phyloP scores from a whole-genome alignment of 148 eudicot species.

The Agrostemma githago region DNA sequence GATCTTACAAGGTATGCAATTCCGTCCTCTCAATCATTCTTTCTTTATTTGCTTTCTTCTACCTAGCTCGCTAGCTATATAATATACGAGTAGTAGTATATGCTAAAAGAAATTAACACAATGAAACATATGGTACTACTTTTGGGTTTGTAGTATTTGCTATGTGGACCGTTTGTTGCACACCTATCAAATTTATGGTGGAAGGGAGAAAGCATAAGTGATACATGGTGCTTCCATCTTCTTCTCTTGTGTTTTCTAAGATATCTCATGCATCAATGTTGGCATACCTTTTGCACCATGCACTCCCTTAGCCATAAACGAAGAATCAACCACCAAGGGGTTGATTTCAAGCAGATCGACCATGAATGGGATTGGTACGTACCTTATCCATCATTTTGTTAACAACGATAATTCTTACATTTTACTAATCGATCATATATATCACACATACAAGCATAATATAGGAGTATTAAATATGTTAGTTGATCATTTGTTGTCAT shows the following conservation, averaged over 20 bases:
- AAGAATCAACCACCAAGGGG: slow-evolving; percentile 45
- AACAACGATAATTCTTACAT: too few species aligned
- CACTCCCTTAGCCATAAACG: slow-evolving; percentile 55
- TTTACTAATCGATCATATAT: too few species aligned
- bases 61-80: neutral
- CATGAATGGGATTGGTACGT: slow-evolving; percentile 82
- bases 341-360: slow-evolving; percentile 77
- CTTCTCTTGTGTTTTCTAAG: slow-evolving; percentile 49
- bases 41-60: neutral
- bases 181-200: slow-evolving; percentile 42
- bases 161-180: slow-evolving; percentile 62
- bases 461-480: too few species aligned
- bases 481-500: too few species aligned
- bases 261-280: slow-evolving; percentile 38
- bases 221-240: slow-evolving; percentile 59
- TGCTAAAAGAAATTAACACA: too few species aligned
- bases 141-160: slow-evolving; percentile 38
- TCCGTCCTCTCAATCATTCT: neutral
- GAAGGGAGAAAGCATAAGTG: slow-evolving; percentile 34
- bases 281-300: slow-evolving; percentile 57
- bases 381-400: neutral
- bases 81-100: too few species aligned
- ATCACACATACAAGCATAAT: too few species aligned
- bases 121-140: neutral
- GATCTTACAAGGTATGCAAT: slow-evolving; percentile 55